Base-by-base conservation (phyloP, 1,139 yeast genomes). In the Tardiomyces digboiensis region DNA sequence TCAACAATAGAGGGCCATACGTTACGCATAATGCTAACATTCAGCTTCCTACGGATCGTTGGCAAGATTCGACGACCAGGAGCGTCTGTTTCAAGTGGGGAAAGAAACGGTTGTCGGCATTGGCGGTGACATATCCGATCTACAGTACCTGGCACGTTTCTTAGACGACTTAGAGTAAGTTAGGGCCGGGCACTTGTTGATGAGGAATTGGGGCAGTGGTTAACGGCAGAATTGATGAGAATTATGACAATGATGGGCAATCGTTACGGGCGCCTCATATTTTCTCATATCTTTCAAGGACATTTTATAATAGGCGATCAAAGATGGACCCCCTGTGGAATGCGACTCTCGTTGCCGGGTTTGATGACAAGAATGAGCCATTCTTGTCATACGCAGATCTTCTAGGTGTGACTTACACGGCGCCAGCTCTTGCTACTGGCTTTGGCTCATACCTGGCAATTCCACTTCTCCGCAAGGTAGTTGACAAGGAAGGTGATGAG, bases 311-410 rank as follows among this genome's bases (percentile, higher is more conserved):
- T 55, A 80, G 97, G 66, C 79, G 99, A 66, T 76, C 85, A 43
- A 87, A 89, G 65, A 81, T 93, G 91, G 78, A 93, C 62, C 99
- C 99, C 20, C 74, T 88, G 52, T 93, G 98, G 98, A 93, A 91
- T 65, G 85, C 97, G 0, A 70, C 86, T 37, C 72, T 93, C 47
- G 97, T 91, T 43, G 97, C 89, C 8, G 99, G 97, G 4, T 75
- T 82, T 56, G 83, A 82, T 60, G 81, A 79, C 48, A 81, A 77
- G 37, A 76, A 76, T 39, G 69, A 72, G 55, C 68, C 70, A 42
- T 85, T 84, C 57, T 72, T 91, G 58, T 80, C 82, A 53, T 89
- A 85, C 60, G 95, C 88, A 41, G 97, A 93, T 63, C 71, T 93
- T 50, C 74, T 88, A 47, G 99, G 99, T 40, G 96, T 89, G 19